Evolutionary conservation across 257 asterid genomes (phyloP).

Genomic region (Verbascum thapsus): DNA sequence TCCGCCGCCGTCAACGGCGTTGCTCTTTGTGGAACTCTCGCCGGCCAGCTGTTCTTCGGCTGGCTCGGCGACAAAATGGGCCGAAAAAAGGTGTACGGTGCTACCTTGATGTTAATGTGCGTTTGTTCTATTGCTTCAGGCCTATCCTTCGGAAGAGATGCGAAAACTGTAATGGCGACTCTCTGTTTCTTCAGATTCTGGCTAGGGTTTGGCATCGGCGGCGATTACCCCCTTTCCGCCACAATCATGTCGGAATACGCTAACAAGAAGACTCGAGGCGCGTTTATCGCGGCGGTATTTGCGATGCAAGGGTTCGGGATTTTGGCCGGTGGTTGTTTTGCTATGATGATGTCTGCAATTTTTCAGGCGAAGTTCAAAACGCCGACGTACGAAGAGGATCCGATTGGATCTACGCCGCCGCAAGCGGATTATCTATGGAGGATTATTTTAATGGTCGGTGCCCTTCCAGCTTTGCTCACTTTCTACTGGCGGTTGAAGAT

Average conservation of each 20-base stretch:
- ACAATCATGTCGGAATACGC: constrained; percentile 37
- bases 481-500: constrained; percentile 29
- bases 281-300: constrained; percentile 29
- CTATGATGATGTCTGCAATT: constrained; percentile 5
- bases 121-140: constrained; percentile 22
- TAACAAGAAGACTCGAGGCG: constrained; percentile 26
- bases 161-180: constrained; percentile 28
- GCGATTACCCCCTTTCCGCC: constrained; percentile 37
- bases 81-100: constrained; percentile 19
- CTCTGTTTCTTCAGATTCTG: constrained; percentile 29
- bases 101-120: constrained; percentile 29
- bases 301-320: constrained; percentile 36
- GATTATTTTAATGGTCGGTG: constrained; percentile 19
- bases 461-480: constrained; percentile 15
- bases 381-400: neutral
- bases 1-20: constrained; percentile 23
- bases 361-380: constrained; percentile 3
- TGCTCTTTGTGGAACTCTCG: constrained; percentile 19
- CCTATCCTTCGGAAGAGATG: constrained; percentile 5
- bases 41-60: constrained; percentile 27
- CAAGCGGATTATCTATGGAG: constrained; percentile 30
- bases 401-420: neutral
- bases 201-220: constrained; percentile 37
- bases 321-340: constrained; percentile 19
- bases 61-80: constrained; percentile 28